These are phyloP conservation scores for Arabidopsis arenosa DNA, from an alignment of 345 rosid genomes.

Conservation along the genomic window DNA sequence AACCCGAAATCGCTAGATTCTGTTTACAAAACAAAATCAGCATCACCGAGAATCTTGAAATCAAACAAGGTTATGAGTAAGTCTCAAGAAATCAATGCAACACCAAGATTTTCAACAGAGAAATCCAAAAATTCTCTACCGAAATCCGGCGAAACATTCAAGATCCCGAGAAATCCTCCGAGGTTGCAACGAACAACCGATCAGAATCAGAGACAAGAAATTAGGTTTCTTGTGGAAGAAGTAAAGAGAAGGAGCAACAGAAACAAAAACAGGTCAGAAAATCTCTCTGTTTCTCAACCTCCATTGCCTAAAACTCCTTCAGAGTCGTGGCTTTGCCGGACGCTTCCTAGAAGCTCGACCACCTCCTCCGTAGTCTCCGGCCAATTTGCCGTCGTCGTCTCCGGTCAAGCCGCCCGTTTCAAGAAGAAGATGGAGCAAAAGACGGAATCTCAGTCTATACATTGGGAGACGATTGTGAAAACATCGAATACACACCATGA, in stretches of 20 bases:
- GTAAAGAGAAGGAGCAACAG: constrained; percentile 36
- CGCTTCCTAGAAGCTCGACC: constrained; percentile 58
- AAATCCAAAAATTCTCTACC: constrained; percentile 52
- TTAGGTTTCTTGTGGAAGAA: constrained; percentile 38
- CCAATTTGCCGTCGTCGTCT: constrained; percentile 1
- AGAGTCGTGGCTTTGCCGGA: constrained; percentile 91
- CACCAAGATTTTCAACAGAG: constrained; percentile 50
- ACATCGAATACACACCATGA: constrained; percentile 71
- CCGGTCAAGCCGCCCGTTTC: constrained; percentile 36
- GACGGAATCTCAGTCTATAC: constrained; percentile 44
- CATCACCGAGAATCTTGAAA: constrained; percentile 60
- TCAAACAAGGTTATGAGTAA: constrained; percentile 45
- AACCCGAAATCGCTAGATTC: constrained; percentile 7
- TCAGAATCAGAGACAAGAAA: constrained; percentile 36
- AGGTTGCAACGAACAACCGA: constrained; percentile 39
- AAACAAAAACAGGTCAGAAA: constrained; percentile 36
- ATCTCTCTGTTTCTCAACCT: constrained; percentile 53
- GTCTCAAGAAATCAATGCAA: constrained; percentile 52
- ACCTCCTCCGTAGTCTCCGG: constrained; percentile 38
- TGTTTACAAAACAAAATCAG: constrained; percentile 46
- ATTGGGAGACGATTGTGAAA: constrained; percentile 96
- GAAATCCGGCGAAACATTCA: constrained; percentile 26
- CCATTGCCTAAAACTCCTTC: constrained; percentile 83
- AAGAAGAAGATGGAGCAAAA: constrained; percentile 48
- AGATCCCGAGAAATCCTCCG: constrained; percentile 10